Conservation (phyloP, 2,329 filamentous ascomycete genomes). For the Scedosporium apiospermum region DNA sequence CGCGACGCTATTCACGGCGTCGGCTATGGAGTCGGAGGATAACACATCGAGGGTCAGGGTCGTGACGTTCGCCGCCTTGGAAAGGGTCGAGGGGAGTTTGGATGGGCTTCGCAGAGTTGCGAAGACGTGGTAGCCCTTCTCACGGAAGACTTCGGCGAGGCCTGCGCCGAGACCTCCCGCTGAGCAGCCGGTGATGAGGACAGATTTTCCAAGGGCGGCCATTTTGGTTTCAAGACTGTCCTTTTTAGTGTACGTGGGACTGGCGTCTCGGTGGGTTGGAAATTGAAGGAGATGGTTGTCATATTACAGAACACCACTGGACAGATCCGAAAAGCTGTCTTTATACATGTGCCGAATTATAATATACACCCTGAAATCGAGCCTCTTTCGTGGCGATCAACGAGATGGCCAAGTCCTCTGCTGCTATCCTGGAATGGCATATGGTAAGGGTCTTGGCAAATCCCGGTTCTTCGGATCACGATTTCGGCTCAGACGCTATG, state of each 20-base stretch:
- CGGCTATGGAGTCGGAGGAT: constrained; percentile 15
- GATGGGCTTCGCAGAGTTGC: constrained; percentile 20
- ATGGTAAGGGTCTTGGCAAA: background rate
- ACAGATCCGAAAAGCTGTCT: too few relatives aligned
- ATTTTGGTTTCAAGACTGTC: background rate
- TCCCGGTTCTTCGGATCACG: background rate
- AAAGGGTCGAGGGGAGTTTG: constrained; percentile 16
- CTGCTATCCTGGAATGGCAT: background rate
- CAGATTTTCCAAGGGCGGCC: constrained; percentile 9
- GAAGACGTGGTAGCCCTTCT: constrained; percentile 20
- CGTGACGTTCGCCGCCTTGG: constrained; percentile 14
- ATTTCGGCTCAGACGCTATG: background rate
- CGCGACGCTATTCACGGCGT: constrained; percentile 11
- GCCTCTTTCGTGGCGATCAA: too few relatives aligned
- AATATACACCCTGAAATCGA: too few relatives aligned
- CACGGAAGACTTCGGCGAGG: constrained; percentile 13
- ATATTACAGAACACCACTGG: too few relatives aligned
- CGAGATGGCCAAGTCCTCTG: too few relatives aligned
- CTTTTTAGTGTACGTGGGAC: too few relatives aligned
- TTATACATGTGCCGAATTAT: too few relatives aligned
- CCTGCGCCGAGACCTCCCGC: constrained; percentile 18
- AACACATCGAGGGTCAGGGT: constrained; percentile 23
- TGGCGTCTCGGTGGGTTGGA: too few relatives aligned
- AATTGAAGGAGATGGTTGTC: too few relatives aligned
- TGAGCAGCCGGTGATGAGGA: constrained; percentile 18